Evolutionary conservation across 345 rosid species (phyloP).

Genomic region (Corymbia maculata): DNA sequence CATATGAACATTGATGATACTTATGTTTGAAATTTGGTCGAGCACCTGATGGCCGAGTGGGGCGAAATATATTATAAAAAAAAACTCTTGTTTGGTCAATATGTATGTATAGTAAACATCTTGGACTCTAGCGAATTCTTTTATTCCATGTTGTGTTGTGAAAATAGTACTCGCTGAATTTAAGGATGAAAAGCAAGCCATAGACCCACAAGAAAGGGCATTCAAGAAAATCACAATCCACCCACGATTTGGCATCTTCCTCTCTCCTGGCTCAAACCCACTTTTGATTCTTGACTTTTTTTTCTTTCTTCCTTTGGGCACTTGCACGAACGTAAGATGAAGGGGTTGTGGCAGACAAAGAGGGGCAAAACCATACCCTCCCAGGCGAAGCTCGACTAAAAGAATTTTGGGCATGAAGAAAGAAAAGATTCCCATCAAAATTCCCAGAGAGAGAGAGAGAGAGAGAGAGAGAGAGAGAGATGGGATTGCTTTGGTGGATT

Average conservation of each 20-base stretch:
- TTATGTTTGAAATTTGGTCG: background rate
- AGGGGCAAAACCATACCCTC: background rate
- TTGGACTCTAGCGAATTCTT: background rate
- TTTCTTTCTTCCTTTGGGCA: background rate
- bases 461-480: background rate
- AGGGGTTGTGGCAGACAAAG: background rate
- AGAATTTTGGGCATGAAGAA: background rate
- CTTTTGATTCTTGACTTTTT: background rate
- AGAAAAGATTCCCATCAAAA: background rate
- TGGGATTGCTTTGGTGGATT: background rate
- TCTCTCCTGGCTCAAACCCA: background rate
- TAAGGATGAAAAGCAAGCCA: background rate
- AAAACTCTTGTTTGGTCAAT: background rate
- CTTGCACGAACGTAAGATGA: background rate
- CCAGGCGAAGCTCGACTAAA: background rate
- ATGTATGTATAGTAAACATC: background rate
- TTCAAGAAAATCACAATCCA: background rate
- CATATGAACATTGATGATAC: too few relatives aligned
- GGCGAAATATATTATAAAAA: background rate
- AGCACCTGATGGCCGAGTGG: background rate
- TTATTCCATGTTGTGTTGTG: background rate
- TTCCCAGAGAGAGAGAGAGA: background rate
- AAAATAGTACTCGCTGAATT: background rate
- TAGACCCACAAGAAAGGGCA: background rate
- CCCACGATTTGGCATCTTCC: background rate